These are phyloP conservation scores for Trichoderma guizhouense DNA, from an alignment of 2,329 filamentous ascomycete genomes.

Conservation along the genomic window DNA sequence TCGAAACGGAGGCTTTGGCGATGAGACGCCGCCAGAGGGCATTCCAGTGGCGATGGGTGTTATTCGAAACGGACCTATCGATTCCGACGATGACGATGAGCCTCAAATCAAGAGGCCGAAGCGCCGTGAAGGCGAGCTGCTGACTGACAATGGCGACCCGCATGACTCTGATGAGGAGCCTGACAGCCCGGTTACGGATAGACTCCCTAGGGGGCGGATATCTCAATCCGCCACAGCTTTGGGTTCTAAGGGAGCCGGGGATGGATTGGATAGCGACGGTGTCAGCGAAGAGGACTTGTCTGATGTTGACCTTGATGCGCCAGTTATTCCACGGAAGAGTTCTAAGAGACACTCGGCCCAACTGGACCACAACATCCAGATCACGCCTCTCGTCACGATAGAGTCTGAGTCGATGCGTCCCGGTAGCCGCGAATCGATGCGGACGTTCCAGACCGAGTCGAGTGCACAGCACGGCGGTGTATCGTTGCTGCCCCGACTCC, in stretches of 20 bases:
- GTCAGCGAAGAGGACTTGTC: slow-evolving; percentile 39
- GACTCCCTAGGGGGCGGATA: slow-evolving; percentile 23
- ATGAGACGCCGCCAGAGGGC: slow-evolving; percentile 65
- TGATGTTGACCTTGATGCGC: slow-evolving; percentile 39
- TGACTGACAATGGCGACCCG: slow-evolving; percentile 47
- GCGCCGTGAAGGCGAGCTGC: slow-evolving; percentile 35
- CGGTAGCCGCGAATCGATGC: slow-evolving; percentile 19
- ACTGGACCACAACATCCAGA: slow-evolving; percentile 30
- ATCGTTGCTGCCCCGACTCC: slow-evolving; percentile 37
- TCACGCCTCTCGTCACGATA: slow-evolving; percentile 36
- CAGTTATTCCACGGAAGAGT: slow-evolving; percentile 68
- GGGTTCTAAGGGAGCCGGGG: slow-evolving; percentile 16
- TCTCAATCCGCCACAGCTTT: slow-evolving; percentile 11
- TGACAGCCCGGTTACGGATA: slow-evolving; percentile 33
- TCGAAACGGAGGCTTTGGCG: slow-evolving; percentile 52
- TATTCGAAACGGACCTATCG: slow-evolving; percentile 58
- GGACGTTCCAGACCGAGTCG: background rate
- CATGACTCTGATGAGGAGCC: slow-evolving; percentile 44
- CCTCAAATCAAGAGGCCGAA: slow-evolving; percentile 27
- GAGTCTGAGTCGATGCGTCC: slow-evolving; percentile 23
- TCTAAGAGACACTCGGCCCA: slow-evolving; percentile 58
- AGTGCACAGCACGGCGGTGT: slow-evolving; percentile 8
- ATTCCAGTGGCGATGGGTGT: slow-evolving; percentile 63
- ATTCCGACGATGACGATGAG: slow-evolving; percentile 59
- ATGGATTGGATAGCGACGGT: background rate